These are phyloP conservation scores for Penicillium freii DNA, from an alignment of 2,329 filamentous ascomycete species.

Conservation along the genomic window DNA sequence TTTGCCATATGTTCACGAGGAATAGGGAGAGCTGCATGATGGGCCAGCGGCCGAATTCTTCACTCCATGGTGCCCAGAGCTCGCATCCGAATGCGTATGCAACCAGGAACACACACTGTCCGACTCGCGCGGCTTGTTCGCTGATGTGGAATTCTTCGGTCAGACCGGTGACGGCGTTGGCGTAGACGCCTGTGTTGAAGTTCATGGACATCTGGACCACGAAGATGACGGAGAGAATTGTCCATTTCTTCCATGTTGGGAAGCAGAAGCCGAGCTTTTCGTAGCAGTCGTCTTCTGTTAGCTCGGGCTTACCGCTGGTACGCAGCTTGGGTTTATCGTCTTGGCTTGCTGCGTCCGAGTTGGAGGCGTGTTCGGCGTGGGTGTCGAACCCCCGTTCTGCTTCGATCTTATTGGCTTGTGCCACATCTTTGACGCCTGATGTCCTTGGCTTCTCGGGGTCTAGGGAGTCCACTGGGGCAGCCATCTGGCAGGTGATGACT, in stretches of 20 bases:
- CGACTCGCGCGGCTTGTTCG: constrained; percentile 65
- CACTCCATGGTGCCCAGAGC: constrained; percentile 82
- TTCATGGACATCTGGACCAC: constrained; percentile 74
- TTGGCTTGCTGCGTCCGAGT: constrained; percentile 13
- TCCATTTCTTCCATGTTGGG: constrained; percentile 66
- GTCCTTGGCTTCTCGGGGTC: constrained; percentile 14
- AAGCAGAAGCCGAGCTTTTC: constrained; percentile 62
- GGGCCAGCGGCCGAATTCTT: constrained; percentile 77
- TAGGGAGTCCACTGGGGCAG: background rate
- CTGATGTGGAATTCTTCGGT: constrained; percentile 66
- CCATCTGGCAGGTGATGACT: constrained; percentile 6
- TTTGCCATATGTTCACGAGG: constrained; percentile 74
- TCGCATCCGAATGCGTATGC: constrained; percentile 83
- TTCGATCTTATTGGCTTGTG: constrained; percentile 2
- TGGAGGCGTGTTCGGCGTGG: constrained; percentile 21
- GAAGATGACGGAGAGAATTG: constrained; percentile 68
- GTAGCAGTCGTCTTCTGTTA: constrained; percentile 59
- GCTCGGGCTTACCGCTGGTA: constrained; percentile 20
- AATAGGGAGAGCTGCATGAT: constrained; percentile 70
- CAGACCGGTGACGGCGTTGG: constrained; percentile 67
- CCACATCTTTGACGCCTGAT: constrained; percentile 3
- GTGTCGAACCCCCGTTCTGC: constrained; percentile 8
- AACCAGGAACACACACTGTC: constrained; percentile 74
- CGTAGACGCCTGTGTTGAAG: constrained; percentile 72
- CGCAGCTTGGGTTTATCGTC: constrained; percentile 10